Evolutionary conservation across 257 asterid species (phyloP), one percentile per base, ranked within the genome.

Genomic region (Petrea volubilis): DNA sequence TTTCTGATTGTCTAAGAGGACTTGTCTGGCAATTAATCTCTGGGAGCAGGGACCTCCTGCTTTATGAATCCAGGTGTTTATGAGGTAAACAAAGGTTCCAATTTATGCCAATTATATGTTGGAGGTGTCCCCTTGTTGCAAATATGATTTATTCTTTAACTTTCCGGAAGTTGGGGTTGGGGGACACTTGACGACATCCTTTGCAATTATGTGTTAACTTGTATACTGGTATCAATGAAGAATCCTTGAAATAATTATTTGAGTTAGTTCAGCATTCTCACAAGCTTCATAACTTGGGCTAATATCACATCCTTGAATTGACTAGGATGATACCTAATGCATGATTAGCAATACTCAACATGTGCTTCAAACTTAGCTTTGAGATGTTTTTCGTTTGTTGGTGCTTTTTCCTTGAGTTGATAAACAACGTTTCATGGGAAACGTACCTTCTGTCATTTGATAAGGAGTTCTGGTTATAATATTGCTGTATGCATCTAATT

Each of bases 1-100:
- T 95, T 78, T 98, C 99, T 6, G 99, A 95, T 87, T 95, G 99
- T 80, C 86, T 95, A 41, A 84, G 99, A 83, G 99, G 99, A 38
- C 92, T 92, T 67, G 98, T 92, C 74, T 95, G 99, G 99, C 99
- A 95, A 80, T 81, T 95, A 68, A 85, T 95, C 46, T 95, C 99
- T 65, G 99, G 99, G 50, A 92, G 99, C 74, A 95, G 99, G 52
- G 98, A 95, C 83, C 99, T 95, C 84, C 80, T 95, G 85, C 86
- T 95, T n/a, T 71, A 80, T 90, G 96, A 95, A 95, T 80, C 97
- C 99, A 65, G 99, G 99, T 57, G 99, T 95, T 33, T 95, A 95
- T 74, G 98, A 95, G 99, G 99, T 95, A 78, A 74, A 31, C 12
- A n/a, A 28, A n/a, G n/a, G n/a, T n/a, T n/a, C n/a, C n/a, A n/a